Evolutionary conservation across 495 filamentous ascomycete genomes (phyloP), one percentile per base, ranked within the genome.

Genomic region (Penicillium roqueforti): DNA sequence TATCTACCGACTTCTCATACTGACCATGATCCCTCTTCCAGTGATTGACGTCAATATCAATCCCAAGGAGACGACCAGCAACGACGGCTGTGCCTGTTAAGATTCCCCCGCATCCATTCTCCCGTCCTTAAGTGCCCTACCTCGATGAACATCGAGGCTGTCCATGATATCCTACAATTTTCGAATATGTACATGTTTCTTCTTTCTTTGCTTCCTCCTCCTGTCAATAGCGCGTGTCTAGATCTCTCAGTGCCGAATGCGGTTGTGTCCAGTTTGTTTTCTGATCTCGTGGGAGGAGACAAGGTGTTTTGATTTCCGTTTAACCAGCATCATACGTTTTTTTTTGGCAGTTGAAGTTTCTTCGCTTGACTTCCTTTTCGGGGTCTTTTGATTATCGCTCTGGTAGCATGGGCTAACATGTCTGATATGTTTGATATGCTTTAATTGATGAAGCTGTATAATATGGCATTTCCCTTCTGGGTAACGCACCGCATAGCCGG

Each of bases 31-130:
- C 18, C 57, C 31, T 49, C 42, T 50, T 40, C 13, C 57, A 92
- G 88, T 92, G 89, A 95, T 96, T 65, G 91, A 97, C 74, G 92
- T 97, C 58, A 92, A 92, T 64, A 95, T 92, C 61, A 91, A 85
- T 60, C 82, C 83, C 49, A 82, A 81, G 59, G 80, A 86, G 58
- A 80, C 81, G 41, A 74, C 83, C 54, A 80, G 75, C 62, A 88
- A 92, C 68, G 87, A 95, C 50, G 84, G 88, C 55, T 95, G 91
- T 70, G 80, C 87, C 43, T 96, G 91, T 71, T 96, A 80, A 73
- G 43, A 45, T 40, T 53, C 39, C 51, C 32, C 38, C 36, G 18
- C 47, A 14, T 42, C 22, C 28, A 23, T 32, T 48, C 41, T 37
- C 41, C 40, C 55, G 25, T 43, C 20, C 49, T 53, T 56, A 55